These are phyloP conservation scores for Fraxinus sp. DNA, from an alignment of 305 asterid species.

Conservation along the genomic window DNA sequence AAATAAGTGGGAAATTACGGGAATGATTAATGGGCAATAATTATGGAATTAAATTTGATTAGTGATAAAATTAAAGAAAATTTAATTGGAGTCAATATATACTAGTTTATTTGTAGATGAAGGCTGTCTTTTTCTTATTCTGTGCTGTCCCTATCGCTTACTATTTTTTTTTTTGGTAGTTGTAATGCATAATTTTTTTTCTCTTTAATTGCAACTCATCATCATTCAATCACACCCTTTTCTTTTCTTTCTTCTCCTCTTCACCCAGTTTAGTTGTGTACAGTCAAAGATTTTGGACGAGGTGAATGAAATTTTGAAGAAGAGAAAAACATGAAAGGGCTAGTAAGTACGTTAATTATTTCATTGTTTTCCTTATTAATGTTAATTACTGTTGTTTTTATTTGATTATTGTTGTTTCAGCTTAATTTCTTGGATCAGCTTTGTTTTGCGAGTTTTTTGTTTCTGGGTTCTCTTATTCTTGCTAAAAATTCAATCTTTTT, in stretches of 20 bases:
- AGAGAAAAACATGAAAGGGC: constrained; percentile 73
- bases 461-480: constrained; percentile 32
- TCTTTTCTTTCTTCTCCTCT: constrained; percentile 24
- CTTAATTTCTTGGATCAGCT: constrained; percentile 25
- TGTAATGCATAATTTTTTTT: constrained; percentile 13
- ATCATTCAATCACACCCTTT: constrained; percentile 46
- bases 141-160: constrained; percentile 46
- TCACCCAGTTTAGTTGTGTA: constrained; percentile 32
- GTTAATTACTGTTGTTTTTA: not conserved
- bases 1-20: constrained; percentile 28
- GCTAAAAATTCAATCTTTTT: constrained; percentile 33
- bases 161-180: constrained; percentile 18
- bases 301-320: constrained; percentile 60
- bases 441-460: constrained; percentile 2
- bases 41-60: constrained; percentile 24
- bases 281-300: constrained; percentile 44
- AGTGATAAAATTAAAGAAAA: not conserved
- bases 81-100: constrained; percentile 1
- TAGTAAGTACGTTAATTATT: constrained; percentile 90
- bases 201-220: constrained; percentile 67
- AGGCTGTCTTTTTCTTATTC: constrained; percentile 41
- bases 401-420: constrained; percentile 16
- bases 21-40: constrained; percentile 41
- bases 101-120: constrained; percentile 26
- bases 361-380: constrained; percentile 18